Conservation (phyloP, 1,139 yeast genomes). For the Kurtzmaniella quercitrusa region DNA sequence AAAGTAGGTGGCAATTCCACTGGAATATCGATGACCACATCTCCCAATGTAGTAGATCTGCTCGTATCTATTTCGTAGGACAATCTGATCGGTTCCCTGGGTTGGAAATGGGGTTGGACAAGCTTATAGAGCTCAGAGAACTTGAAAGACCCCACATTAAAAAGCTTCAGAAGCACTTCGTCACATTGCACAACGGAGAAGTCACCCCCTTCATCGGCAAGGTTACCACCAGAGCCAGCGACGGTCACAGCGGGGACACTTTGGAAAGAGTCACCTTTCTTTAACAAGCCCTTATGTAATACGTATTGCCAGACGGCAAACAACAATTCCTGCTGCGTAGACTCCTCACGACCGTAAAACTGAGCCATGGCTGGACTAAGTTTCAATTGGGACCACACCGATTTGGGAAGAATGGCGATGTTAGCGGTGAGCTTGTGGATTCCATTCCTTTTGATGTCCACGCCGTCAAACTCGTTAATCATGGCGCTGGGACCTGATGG, state of each 20-base stretch:
- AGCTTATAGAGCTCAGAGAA: constrained; percentile 75
- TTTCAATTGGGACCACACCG: constrained; percentile 57
- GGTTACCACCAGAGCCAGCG: constrained; percentile 12
- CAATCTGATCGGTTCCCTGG: constrained; percentile 73
- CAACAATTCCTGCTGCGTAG: constrained; percentile 83
- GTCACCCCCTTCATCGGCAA: constrained; percentile 28
- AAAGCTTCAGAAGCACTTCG: constrained; percentile 54
- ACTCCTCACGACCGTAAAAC: constrained; percentile 70
- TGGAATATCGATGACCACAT: constrained; percentile 69
- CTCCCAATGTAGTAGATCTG: constrained; percentile 77
- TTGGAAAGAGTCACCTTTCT: constrained; percentile 28
- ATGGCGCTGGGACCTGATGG: constrained; percentile 3
- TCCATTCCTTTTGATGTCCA: constrained; percentile 83
- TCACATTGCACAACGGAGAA: constrained; percentile 61
- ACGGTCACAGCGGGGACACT: constrained; percentile 38
- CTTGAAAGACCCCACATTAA: constrained; percentile 49
- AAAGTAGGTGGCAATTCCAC: constrained; percentile 53
- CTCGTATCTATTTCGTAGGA: constrained; percentile 75
- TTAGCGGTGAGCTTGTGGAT: constrained; percentile 59
- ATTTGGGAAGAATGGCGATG: constrained; percentile 78
- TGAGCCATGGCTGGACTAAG: constrained; percentile 61
- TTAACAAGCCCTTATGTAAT: constrained; percentile 65
- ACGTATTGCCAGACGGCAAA: constrained; percentile 87
- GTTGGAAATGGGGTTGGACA: constrained; percentile 56
- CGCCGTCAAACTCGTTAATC: constrained; percentile 64